Conservation (phyloP, 2,329 filamentous ascomycete species). For the Botrytis porri region DNA sequence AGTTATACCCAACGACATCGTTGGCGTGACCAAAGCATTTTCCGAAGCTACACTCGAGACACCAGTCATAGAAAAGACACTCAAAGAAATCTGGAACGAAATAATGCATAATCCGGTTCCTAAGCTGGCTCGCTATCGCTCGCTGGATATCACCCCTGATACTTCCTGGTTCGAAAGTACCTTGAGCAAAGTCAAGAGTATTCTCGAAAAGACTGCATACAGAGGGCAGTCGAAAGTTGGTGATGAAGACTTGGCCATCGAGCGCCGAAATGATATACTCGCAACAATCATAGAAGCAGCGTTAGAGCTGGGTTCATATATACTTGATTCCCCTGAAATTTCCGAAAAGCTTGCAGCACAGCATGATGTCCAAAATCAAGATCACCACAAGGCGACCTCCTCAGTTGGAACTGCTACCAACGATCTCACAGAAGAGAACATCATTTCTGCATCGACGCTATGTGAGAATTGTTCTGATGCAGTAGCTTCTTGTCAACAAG, state of each 20-base stretch:
- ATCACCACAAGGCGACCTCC: rapidly evolving
- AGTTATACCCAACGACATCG: too few species aligned
- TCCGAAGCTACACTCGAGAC: too few species aligned
- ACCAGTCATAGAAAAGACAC: too few species aligned
- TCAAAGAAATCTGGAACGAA: background rate
- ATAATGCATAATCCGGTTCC: background rate
- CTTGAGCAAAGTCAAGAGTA: background rate
- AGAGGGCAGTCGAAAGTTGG: background rate
- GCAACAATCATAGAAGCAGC: background rate
- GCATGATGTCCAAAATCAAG: background rate
- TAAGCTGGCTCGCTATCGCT: background rate
- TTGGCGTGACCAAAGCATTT: too few species aligned
- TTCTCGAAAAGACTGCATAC: background rate
- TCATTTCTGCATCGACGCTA: background rate
- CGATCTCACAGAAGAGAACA: background rate
- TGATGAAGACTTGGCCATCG: background rate
- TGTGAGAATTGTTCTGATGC: background rate
- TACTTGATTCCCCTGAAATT: background rate
- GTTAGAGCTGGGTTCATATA: background rate
- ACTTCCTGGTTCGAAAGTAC: background rate
- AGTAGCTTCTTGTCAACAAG: background rate
- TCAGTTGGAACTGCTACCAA: background rate
- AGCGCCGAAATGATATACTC: background rate
- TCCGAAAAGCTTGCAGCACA: background rate
- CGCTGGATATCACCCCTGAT: background rate